Base-by-base conservation (phyloP, 2,329 filamentous ascomycete species). In the Colletotrichum lindemuthianum region DNA sequence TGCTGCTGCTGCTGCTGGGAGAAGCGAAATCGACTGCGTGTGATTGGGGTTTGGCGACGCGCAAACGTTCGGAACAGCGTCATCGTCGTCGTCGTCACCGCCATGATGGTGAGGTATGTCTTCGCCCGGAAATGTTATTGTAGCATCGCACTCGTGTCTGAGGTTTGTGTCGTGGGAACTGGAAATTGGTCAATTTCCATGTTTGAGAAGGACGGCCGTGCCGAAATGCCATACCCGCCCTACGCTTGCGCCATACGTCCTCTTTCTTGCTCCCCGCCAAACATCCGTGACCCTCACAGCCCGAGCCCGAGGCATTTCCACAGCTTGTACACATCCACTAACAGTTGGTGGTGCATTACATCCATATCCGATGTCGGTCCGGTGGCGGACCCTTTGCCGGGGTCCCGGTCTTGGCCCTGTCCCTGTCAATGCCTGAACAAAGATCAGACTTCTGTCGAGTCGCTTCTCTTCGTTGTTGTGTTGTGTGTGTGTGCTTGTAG, bases 41-140 rank as follows among this genome's bases (percentile, higher is more conserved):
- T 59, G 12, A 59, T 49, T 10, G 70, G 69, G 44, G 72, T 53
- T 32, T 73, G 70, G 65, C 72, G 73, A 61, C 73, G 74, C 50
- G 75, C 56, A 32, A 71, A 58, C 10, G 67, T 67, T 51, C 73
- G 69, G 56, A 69, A 70, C 6, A 70, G 55, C 11, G 60, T 66
- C n/a, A 67, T 66, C n/a, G 68, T 59, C 44, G 68, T 67, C 45
- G 72, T 55, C 74, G 71, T 71, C 52, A 40, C 48, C 36, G 33
- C 43, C 15, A 54, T 52, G 43, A 12, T 57, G 6, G 40, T 32
- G 45, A 15, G 6, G 33, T 32, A 33, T 13, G 10, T 36, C 15
- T 41, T 56, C 33, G 43, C 10, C 2, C 5, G 43, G 9, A 8
- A 16, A n/a, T 59, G 55, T 59, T 4, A 34, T 47, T 41, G 15